Evolutionary conservation across 352 stramenopile species (phyloP), one percentile per base, ranked within the genome.

Genomic region (Phytophthora quininea): DNA sequence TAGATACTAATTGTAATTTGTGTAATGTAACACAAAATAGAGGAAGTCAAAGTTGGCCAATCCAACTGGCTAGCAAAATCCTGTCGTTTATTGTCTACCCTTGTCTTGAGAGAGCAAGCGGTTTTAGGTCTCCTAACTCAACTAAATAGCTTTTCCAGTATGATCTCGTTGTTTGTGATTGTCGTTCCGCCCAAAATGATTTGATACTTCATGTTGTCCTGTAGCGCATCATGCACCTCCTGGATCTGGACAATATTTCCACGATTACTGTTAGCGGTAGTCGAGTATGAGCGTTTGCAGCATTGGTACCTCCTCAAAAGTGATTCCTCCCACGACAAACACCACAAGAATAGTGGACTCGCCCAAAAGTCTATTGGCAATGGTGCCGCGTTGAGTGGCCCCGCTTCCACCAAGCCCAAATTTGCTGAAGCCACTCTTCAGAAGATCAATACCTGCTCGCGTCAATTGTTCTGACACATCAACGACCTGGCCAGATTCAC

Each of bases 381-480:
- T 71, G 11, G 58, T 65, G 0, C 62, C 27, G 30, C 63, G 55
- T 47, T 79, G 56, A 40, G 46, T 40, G 33, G 61, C 56, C 12
- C 47, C 57, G 31, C 54, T 72, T 46, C 53, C 74, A 47, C 73
- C 79, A 65, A 94, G 91, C 1, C 86, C 86, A 61, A 94, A 92
- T 30, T 86, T 85, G 69, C 84, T 94, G 49, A 94, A 90, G 3
- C 86, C 86, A n/a, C 84, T 92, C 58, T 90, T 92, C 3, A 94
- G 74, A 35, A 94, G 70, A 55, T 92, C 84, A 29, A 94, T 94
- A 14, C 86, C 86, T 9, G 82, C 86, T 5, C 82, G 78, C 8
- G 86, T 90, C 12, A 94, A 66, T 54, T 94, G 84, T 60, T 94
- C 86, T 0, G 86, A 92, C 0, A 81, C 86, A 64, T 94, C 86